Evolutionary conservation across 2,329 filamentous ascomycete genomes (phyloP), one percentile per base, ranked within the genome.

Genomic region (Monilinia vaccinii-corymbosi): DNA sequence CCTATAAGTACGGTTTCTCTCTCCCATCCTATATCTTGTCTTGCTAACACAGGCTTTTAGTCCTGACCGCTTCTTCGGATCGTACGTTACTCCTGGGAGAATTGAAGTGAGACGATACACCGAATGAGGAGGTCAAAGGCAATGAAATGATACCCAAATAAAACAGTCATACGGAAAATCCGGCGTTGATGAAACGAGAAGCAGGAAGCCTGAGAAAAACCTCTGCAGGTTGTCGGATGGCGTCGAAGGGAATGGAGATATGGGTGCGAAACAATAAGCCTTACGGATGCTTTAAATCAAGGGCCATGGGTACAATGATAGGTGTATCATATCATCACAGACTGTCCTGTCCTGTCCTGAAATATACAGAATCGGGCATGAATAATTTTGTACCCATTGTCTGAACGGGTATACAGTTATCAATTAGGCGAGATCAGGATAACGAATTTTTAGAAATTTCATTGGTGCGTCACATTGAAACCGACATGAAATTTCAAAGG

Each of bases 51-150:
- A 61, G 38, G 56, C 4, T 25, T 48, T 2, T 50, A 96, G 91
- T 96, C 73, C 81, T 96, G 47, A 94, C 91, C 59, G 90, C 86
- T 32, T 96, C 91, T 10, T 94, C 91, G n/a, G 91, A 96, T 76
- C 84, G 89, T 53, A 93, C 83, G 47, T 81, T 96, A 71, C 79
- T 96, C 65, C 79, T 96, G 7, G 91, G 91, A 61, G 91, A 96
- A 75, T 77, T 96, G 62, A 77, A 87, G 79, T 80, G 84, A 82
- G 46, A 47, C 25, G 6, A 49, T 42, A 50, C 25, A 42, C 40
- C n/a, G 11, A 44, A 38, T 8, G 38, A 52, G 38, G 36, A 48
- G 31, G 32, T 50, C 42, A 25, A 52, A 16, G 45, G 45, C 56
- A 50, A 55, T 55, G 34, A 25, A 50, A 58, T 52, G 36, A 58